Evolutionary conservation across 176 grass and related monocot genomes (phyloP).

Genomic region (Phragmites australis): DNA sequence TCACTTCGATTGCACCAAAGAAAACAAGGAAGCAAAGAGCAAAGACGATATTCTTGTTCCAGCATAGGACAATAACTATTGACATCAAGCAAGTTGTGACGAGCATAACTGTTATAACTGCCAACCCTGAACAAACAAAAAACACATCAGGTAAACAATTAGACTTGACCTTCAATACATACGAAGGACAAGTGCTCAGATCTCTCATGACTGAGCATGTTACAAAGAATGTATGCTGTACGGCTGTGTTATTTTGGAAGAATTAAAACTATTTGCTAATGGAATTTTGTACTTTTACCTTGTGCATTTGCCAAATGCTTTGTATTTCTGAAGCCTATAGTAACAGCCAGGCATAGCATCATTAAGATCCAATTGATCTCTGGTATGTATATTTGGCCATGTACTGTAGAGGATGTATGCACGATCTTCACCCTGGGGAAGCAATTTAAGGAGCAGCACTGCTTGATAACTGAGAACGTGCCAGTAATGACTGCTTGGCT

Average conservation of each 20-base stretch:
- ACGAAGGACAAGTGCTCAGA: not conserved
- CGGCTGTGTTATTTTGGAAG: not conserved
- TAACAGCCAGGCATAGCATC: conserved; percentile 83
- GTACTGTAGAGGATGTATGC: conserved; percentile 79
- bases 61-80: conserved; percentile 81
- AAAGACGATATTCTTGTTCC: conserved; percentile 73
- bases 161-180: not conserved
- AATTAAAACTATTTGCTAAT: not conserved
- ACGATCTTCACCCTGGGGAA: conserved; percentile 91
- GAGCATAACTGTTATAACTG: conserved; percentile 89
- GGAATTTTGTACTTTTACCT: conserved; percentile 44
- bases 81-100: conserved; percentile 96
- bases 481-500: conserved; percentile 90
- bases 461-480: conserved; percentile 96
- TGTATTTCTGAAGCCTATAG: conserved; percentile 82
- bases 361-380: conserved; percentile 98
- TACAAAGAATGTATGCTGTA: not conserved
- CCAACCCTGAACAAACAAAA: conserved; percentile 61
- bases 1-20: conserved; percentile 73
- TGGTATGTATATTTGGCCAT: conserved; percentile 95
- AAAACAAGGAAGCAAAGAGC: conserved; percentile 65
- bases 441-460: conserved; percentile 76
- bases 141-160: not conserved
- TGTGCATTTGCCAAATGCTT: conserved; percentile 78
- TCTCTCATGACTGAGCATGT: not conserved